A percentile compares a stretch with the other conserved stretches of the same genome.
phyloP scores from a whole-genome alignment of 169 alveolate species.

The Amoebophrya sp. region DNA sequence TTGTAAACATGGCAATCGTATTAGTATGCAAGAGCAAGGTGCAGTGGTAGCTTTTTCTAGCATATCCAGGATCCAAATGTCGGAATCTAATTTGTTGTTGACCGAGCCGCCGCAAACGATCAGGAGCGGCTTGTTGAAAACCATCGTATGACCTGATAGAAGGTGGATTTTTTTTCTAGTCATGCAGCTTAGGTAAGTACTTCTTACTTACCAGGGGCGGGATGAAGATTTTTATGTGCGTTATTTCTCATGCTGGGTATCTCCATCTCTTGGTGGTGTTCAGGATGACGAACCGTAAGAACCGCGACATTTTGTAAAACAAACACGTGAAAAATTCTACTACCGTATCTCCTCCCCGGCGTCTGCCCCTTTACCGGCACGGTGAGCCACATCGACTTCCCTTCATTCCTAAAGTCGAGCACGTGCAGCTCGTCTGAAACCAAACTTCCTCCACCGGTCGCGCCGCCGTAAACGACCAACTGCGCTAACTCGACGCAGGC shows the following conservation, averaged over 20 bases:
- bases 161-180: too few relatives aligned
- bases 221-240: too few relatives aligned
- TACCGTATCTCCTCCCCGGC: conserved; percentile 97
- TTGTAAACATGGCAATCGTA: too few relatives aligned
- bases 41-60: too few relatives aligned
- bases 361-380: conserved; percentile 93
- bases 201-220: too few relatives aligned
- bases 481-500: conserved; percentile 89
- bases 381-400: conserved; percentile 86
- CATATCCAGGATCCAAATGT: background rate
- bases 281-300: too few relatives aligned
- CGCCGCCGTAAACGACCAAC: conserved; percentile 95
- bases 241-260: too few relatives aligned
- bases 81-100: background rate
- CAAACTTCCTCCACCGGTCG: conserved; percentile 97
- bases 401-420: conserved; percentile 86
- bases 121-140: conserved; percentile 88
- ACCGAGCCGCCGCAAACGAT: conserved; percentile 54
- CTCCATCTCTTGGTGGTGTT: too few relatives aligned
- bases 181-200: too few relatives aligned
- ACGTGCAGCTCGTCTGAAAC: conserved; percentile 94
- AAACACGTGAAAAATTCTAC: too few relatives aligned
- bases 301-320: too few relatives aligned
- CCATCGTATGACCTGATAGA: conserved; percentile 76
- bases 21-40: too few relatives aligned